phyloP scores from a whole-genome alignment of 2,329 filamentous ascomycete genomes.

The Neofusicoccum sp. region DNA sequence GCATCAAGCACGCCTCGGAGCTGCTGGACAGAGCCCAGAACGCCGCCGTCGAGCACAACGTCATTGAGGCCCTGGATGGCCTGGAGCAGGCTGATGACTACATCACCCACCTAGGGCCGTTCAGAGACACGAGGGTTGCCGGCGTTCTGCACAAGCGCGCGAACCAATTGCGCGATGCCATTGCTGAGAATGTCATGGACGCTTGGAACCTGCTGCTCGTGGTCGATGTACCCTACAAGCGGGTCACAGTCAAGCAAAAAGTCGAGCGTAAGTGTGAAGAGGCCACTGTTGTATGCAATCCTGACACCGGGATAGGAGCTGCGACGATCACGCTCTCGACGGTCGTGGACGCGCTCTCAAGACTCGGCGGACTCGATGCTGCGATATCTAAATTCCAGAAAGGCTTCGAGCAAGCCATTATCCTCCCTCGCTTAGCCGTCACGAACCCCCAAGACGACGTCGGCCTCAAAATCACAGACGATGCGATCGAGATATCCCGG shows the following conservation, averaged over 20 bases:
- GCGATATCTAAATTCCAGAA: conserved; percentile 62
- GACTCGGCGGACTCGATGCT: conserved; percentile 49
- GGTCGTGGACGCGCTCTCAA: conserved; percentile 39
- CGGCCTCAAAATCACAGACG: conserved; percentile 36
- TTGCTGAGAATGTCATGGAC: conserved; percentile 67
- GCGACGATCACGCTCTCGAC: conserved; percentile 35
- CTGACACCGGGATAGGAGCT: neutral
- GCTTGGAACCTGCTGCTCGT: conserved; percentile 72
- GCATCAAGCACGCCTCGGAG: conserved; percentile 53
- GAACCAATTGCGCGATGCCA: conserved; percentile 65
- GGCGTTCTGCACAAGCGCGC: conserved; percentile 67
- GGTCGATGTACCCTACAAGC: conserved; percentile 59
- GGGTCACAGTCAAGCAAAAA: conserved; percentile 59
- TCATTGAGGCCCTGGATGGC: conserved; percentile 52
- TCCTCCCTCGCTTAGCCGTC: conserved; percentile 59
- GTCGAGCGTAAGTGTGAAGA: conserved; percentile 50
- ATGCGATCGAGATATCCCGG: conserved; percentile 37
- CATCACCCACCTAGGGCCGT: conserved; percentile 62
- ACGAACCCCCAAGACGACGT: conserved; percentile 38
- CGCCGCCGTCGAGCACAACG: conserved; percentile 47
- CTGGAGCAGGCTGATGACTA: conserved; percentile 55
- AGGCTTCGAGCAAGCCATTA: conserved; percentile 62
- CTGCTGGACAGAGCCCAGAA: conserved; percentile 51
- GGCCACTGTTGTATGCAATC: neutral
- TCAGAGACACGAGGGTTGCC: conserved; percentile 64